phyloP scores from a whole-genome alignment of 768 basidiomycete species.

The Mycena haematopus region DNA sequence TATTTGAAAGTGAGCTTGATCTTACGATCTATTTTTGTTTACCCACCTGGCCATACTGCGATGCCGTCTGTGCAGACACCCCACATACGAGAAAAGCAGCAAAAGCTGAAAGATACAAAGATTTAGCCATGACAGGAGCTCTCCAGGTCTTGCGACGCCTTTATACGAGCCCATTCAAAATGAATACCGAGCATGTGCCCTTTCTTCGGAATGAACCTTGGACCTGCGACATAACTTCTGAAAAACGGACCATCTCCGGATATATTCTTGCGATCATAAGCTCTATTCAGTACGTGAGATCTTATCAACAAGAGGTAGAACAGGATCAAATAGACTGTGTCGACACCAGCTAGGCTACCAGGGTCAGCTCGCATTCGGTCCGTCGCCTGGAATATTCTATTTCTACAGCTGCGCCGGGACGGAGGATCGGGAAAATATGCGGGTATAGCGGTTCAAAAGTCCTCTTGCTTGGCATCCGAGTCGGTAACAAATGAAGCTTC shows the following conservation, averaged over 20 bases:
- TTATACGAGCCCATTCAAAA: slow-evolving; percentile 11
- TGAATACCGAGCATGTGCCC: slow-evolving; percentile 28
- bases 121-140: slow-evolving; percentile 7
- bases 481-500: slow-evolving; percentile 10
- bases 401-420: background rate
- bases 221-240: slow-evolving; percentile 1
- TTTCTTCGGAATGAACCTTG: slow-evolving; percentile 22
- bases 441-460: slow-evolving; percentile 11
- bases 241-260: slow-evolving; percentile 26
- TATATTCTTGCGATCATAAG: slow-evolving; percentile 18
- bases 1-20: background rate
- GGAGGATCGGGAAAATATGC: slow-evolving; percentile 7
- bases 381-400: background rate
- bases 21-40: too few species aligned
- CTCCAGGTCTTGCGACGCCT: background rate
- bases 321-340: slow-evolving; percentile 8
- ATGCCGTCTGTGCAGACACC: slow-evolving; percentile 25
- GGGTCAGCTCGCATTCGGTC: background rate
- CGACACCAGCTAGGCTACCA: slow-evolving; percentile 1
- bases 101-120: slow-evolving; percentile 15
- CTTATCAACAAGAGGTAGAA: slow-evolving; percentile 5
- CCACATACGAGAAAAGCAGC: slow-evolving; percentile 7
- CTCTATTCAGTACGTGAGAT: slow-evolving; percentile 20
- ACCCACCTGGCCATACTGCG: slow-evolving; percentile 23
- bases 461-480: slow-evolving; percentile 22